These are phyloP conservation scores for Neurospora sp. DNA, from an alignment of 495 filamentous ascomycete genomes.

Conservation along the genomic window DNA sequence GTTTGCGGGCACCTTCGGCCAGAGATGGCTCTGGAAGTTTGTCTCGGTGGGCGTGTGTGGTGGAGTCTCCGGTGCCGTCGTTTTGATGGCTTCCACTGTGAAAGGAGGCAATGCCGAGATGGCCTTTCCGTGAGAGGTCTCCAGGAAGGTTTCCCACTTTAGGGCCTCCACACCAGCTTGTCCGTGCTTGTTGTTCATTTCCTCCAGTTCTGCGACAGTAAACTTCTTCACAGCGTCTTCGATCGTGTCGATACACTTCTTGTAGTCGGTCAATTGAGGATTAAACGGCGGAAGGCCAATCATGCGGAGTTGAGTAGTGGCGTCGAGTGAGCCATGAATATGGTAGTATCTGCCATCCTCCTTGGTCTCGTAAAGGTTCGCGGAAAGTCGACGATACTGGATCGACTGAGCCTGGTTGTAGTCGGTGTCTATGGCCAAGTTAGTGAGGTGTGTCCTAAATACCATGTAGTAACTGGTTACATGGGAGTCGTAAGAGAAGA, in stretches of 20 bases:
- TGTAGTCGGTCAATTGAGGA: slow-evolving; percentile 55
- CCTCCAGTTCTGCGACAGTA: slow-evolving; percentile 52
- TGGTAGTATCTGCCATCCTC: slow-evolving; percentile 58
- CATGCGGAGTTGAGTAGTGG: slow-evolving; percentile 58
- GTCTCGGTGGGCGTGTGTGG: slow-evolving; percentile 36
- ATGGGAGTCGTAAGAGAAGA: background rate
- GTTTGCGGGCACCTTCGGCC: slow-evolving; percentile 12
- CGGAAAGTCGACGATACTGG: slow-evolving; percentile 62
- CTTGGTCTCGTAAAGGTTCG: slow-evolving; percentile 65
- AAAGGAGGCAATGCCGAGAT: slow-evolving; percentile 15
- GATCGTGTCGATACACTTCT: slow-evolving; percentile 55
- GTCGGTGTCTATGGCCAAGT: slow-evolving; percentile 49
- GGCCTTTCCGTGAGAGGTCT: slow-evolving; percentile 46
- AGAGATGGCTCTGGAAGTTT: slow-evolving; percentile 8
- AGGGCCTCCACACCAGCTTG: slow-evolving; percentile 60
- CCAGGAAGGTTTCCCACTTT: slow-evolving; percentile 54
- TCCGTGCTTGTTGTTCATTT: slow-evolving; percentile 47
- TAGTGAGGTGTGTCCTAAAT: background rate
- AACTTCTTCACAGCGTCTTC: slow-evolving; percentile 54
- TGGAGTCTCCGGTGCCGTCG: slow-evolving; percentile 35
- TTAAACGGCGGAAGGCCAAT: slow-evolving; percentile 55
- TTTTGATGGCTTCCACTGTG: slow-evolving; percentile 6
- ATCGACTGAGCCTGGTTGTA: slow-evolving; percentile 59
- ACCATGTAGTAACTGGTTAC: background rate
- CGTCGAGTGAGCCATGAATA: slow-evolving; percentile 69